Base-by-base conservation (phyloP, 768 basidiomycete genomes). In the Russula dissimulans region DNA sequence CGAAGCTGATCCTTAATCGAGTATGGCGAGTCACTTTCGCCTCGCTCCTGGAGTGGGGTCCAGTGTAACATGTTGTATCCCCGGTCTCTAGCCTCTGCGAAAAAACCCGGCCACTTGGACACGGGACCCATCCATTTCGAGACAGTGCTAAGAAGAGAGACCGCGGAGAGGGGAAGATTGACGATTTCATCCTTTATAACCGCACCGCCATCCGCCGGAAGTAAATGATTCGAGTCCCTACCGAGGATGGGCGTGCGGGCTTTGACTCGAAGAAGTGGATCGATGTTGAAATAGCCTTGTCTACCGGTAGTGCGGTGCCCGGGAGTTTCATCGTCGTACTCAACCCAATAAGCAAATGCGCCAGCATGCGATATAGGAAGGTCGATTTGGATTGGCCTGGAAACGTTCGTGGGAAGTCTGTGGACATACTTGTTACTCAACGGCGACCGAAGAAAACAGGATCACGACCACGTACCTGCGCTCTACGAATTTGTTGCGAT, bases 41-140 rank as follows among this genome's bases (percentile, higher is more conserved):
- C 97, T 38, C 95, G 78, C 70, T 90, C 87, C 73, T 99, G 95
- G 6, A 99, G 76, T 0, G 97, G 97, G 0, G 95, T 90, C 78
- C 89, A 99, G 69, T 99, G 97, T 45, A 99, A 76, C 92, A 98
- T 97, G 54, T 95, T 99, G 77, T 99, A 99, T 1, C 97, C 95
- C 50, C 95, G 79, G 55, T 90, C 80, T 54, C 85, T 82, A 11
- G 92, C 89, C 73, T 95, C 92, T 51, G 81, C 78, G 65, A 97
- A 90, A 69, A 91, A 84, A 3, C 79, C 77, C 46, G 74, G 77
- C 97, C 97, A 98, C 34, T 85, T 77, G 11, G 76, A 71, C 39
- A 91, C 72, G 1, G 87, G 80, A 2, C 95, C 95, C 91, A 97
- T 97, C 97, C 97, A 99, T 71, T 99, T 99, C 1, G 94, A 95